Percentiles rank a stretch among this genome's conserved stretches.
Evolutionary conservation across 225 moss, liverwort and hornwort genomes (phyloP).

Genomic region (Takakia lepidozioides): DNA sequence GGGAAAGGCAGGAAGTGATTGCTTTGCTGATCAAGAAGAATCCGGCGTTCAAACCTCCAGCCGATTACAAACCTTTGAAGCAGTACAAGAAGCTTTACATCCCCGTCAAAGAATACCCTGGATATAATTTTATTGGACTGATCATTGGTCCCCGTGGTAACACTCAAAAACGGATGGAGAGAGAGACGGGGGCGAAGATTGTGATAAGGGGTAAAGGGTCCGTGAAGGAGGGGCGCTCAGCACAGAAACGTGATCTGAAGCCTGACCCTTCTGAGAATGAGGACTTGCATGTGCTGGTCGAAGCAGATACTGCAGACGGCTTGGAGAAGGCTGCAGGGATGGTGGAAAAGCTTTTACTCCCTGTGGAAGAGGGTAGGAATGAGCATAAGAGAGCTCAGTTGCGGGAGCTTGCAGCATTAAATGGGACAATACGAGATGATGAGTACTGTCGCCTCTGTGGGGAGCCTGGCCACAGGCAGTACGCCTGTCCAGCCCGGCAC

Average conservation of each 20-base stretch:
- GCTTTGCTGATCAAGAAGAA: slow-evolving; percentile 51
- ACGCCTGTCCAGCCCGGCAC: too few relatives aligned
- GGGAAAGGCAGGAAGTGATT: slow-evolving; percentile 49
- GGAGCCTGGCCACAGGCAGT: slow-evolving; percentile 72
- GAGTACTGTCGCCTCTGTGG: slow-evolving; percentile 68
- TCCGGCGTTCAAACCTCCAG: slow-evolving; percentile 51
- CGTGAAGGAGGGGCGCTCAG: slow-evolving; percentile 81
- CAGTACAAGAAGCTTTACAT: slow-evolving; percentile 49
- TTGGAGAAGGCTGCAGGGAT: slow-evolving; percentile 84
- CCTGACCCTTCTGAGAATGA: slow-evolving; percentile 57
- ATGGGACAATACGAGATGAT: slow-evolving; percentile 66
- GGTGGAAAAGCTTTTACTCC: slow-evolving; percentile 74
- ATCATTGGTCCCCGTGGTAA: slow-evolving; percentile 54
- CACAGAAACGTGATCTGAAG: slow-evolving; percentile 56
- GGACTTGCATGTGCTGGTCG: slow-evolving; percentile 81
- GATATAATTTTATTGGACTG: slow-evolving; percentile 52
- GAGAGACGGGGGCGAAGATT: slow-evolving; percentile 81
- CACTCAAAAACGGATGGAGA: slow-evolving; percentile 58
- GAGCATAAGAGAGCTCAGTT: slow-evolving; percentile 76
- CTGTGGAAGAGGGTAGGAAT: slow-evolving; percentile 79
- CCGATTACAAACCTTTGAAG: slow-evolving; percentile 54
- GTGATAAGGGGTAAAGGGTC: slow-evolving; percentile 83
- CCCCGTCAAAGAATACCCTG: slow-evolving; percentile 52
- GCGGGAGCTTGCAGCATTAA: slow-evolving; percentile 85
- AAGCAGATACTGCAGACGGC: slow-evolving; percentile 66